Base-by-base conservation (phyloP, 345 rosid genomes). In the Raphanus raphanistrum region DNA sequence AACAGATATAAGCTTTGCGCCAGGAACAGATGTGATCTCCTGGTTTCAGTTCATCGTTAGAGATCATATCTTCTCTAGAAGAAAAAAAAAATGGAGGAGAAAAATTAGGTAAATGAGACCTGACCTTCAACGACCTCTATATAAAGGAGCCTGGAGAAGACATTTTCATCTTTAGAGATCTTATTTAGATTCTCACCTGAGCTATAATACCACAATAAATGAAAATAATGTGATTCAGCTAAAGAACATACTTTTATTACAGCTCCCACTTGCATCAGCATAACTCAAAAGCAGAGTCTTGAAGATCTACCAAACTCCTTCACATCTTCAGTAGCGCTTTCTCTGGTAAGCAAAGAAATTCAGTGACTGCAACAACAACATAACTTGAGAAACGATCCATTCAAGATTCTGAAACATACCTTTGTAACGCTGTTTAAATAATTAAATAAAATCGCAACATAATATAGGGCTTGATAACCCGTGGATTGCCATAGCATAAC, bases 11-110 rank as follows among this genome's bases (percentile, higher is more conserved):
- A 74, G 86, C 90, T 27, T 57, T 76, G 52, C 95, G 85, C 93
- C 97, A 93, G 2, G 98, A 86, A 74, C 89, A 93, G 71, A 93
- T 88, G 76, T 93, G 98, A 85, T 91, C 95, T 10, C 95, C 95
- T 4, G 90, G 54, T 69, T 86, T 85, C 2, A 91, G 70, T 25
- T 84, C 76, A 13, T 90, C 90, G 62, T 83, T 84, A 6, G 59
- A 32, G 80, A 90, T 85, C 75, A 21, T 21, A 21, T 21, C 21
- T 21, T 21, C 21, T 21, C 21, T 21, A 21, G 21, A 21, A 21
- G 21, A 21, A 21, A 21, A 21, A n/a, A 21, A 21, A 21, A 21
- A 21, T 21, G 21, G 21, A 21, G 21, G 21, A 21, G 21, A 21
- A 21, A 21, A 21, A 21, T 21, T 21, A 21, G 21, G 21, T 1